phyloP scores from a whole-genome alignment of 306 rosid genomes.

The Ochetophila trinervis region DNA sequence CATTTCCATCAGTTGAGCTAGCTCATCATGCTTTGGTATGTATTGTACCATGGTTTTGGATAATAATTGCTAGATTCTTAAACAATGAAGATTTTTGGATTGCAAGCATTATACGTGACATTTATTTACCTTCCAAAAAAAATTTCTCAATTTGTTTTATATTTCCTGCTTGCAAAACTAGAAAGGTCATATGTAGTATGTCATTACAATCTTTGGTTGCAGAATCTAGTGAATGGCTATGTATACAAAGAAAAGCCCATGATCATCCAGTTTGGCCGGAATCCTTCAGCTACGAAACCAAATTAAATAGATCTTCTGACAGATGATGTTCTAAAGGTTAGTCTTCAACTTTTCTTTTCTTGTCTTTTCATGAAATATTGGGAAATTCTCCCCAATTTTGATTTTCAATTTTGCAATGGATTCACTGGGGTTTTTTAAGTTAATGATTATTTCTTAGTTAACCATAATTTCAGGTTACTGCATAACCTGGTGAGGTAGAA shows the following conservation, averaged over 20 bases:
- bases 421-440: no score
- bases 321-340: slow-evolving; percentile 1
- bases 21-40: slow-evolving; percentile 84
- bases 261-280: slow-evolving; percentile 89
- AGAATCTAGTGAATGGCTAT: slow-evolving; percentile 80
- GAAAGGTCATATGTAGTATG: slow-evolving; percentile 2
- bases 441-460: no score
- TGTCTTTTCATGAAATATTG: background rate
- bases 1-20: slow-evolving; percentile 78
- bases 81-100: background rate
- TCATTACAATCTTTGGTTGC: slow-evolving; percentile 30
- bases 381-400: no score
- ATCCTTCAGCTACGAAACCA: slow-evolving; percentile 57
- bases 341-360: background rate
- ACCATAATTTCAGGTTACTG: no score
- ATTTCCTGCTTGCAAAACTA: background rate
- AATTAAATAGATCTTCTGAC: slow-evolving; percentile 20
- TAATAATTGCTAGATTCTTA: background rate
- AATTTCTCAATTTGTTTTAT: background rate
- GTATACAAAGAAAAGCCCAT: slow-evolving; percentile 88
- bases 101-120: slow-evolving; percentile 2
- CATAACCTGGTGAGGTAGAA: no score
- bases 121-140: slow-evolving; percentile 1
- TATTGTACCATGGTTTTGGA: background rate
- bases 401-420: no score